A percentile compares a stretch with the other conserved stretches of the same genome.
Conservation (phyloP, 2,329 filamentous ascomycete species). For the Penicillium freii region DNA sequence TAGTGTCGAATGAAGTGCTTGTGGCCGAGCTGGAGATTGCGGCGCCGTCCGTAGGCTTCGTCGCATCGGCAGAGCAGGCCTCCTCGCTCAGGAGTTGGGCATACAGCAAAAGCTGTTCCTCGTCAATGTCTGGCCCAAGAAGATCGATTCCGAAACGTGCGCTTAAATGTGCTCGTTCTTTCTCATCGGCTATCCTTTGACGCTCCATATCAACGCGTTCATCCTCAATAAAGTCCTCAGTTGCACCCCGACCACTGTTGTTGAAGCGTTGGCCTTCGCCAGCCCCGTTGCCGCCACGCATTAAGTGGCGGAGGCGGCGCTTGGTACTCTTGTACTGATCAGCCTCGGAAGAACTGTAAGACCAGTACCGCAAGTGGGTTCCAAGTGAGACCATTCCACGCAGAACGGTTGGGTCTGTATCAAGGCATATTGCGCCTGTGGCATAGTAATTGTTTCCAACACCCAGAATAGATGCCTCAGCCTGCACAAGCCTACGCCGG, state of each 20-base stretch:
- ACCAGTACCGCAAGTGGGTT: conserved; percentile 86
- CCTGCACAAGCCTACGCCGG: conserved; percentile 69
- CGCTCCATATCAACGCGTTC: conserved; percentile 76
- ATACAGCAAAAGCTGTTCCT: conserved; percentile 63
- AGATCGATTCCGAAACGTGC: conserved; percentile 83
- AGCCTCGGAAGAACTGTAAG: conserved; percentile 77
- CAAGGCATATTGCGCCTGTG: conserved; percentile 78
- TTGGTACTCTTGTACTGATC: conserved; percentile 74
- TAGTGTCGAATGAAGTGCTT: conserved; percentile 40
- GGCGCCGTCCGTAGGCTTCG: conserved; percentile 43
- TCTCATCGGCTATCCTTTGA: conserved; percentile 65
- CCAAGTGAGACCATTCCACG: conserved; percentile 86
- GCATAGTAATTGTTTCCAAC: conserved; percentile 75
- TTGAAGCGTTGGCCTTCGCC: conserved; percentile 57
- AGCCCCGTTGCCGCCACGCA: conserved; percentile 59
- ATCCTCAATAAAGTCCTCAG: conserved; percentile 81
- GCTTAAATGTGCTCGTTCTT: conserved; percentile 68
- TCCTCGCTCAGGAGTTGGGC: conserved; percentile 63
- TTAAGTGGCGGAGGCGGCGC: conserved; percentile 70
- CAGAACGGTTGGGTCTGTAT: conserved; percentile 81
- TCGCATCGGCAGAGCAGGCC: conserved; percentile 50
- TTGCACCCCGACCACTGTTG: conserved; percentile 64
- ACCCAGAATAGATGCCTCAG: conserved; percentile 64
- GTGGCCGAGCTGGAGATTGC: conserved; percentile 40
- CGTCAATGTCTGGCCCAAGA: conserved; percentile 54